Base-by-base conservation (phyloP, 495 filamentous ascomycete genomes). In the Penicillium roqueforti region DNA sequence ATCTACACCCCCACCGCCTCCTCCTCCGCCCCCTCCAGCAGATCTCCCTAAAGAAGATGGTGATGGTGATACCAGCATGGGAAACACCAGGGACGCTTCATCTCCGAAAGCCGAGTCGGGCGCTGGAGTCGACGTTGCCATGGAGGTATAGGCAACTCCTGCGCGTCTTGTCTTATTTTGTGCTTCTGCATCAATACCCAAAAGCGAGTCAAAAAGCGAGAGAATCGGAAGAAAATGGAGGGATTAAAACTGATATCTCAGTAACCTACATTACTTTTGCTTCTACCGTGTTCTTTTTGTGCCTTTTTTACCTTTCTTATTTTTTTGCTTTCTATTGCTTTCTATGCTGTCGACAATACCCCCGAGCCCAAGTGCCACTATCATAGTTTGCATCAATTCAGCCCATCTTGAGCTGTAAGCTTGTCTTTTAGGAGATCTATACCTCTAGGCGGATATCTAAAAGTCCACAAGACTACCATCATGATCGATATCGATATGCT, bases 1-100 rank as follows among this genome's bases (percentile, higher is more conserved):
- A 36, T 77, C 73, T 13, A 69, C 61, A 11, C 71, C 72, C 31
- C 71, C 72, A 5, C 69, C 63, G 9, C 64, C 66, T 1, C 67
- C 67, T 1, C 65, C 65, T 0, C 69, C 67, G 7, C 70, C 67
- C 8, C 63, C 69, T 11, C 58, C 62, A 1, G 56, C 51, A 2
- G 39, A 44, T 18, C 56, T 50, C n/a, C 47, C 45, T 9, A 54
- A 61, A 7, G 42, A 57, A 1, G 51, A 60, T 13, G 65, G 56
- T 4, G 64, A 68, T 23, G 67, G 62, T 13, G 68, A 68, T 47
- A 42, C 51, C 54, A 48, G 64, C 47, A 45, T 55, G 47, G 48
- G 54, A 26, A 59, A 51, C 60, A 28, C 68, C 59, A 43, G 26
- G 1, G 61, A 63, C 23, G 51, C 59, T 13, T 57, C 63, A 5